Conservation (phyloP, 176 grass and related monocot species). For the Pontederia crassipes region DNA sequence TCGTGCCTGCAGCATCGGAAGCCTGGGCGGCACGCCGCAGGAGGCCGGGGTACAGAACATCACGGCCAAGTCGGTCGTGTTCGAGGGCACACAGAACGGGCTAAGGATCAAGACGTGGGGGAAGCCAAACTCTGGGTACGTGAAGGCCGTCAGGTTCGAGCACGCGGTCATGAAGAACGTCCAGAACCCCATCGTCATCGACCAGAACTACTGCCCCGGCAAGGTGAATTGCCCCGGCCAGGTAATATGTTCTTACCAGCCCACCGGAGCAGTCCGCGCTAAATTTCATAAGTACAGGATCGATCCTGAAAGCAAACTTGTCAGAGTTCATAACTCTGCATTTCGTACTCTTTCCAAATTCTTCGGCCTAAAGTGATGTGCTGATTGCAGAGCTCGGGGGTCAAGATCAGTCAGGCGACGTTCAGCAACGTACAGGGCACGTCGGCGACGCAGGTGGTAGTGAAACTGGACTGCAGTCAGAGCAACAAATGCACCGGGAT, state of each 20-base stretch:
- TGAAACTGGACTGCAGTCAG: conserved; percentile 52
- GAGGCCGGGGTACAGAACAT: conserved; percentile 41
- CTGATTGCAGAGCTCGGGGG: conserved; percentile 34
- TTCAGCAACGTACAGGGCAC: conserved; percentile 34
- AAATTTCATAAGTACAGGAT: no score
- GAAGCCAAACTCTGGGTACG: conserved; percentile 26
- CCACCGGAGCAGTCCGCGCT: no score
- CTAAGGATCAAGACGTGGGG: conserved; percentile 65
- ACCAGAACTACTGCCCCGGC: conserved; percentile 71
- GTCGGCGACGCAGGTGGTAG: conserved; percentile 38
- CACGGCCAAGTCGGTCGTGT: conserved; percentile 26
- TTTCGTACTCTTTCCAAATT: neutral
- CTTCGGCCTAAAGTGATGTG: neutral
- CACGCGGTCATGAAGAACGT: conserved; percentile 31
- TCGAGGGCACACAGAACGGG: conserved; percentile 44
- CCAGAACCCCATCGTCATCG: conserved; percentile 44
- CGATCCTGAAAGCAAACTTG: neutral
- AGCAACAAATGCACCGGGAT: conserved; percentile 42
- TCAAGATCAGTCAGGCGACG: conserved; percentile 43
- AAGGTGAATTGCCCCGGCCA: conserved; percentile 30
- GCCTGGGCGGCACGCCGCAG: conserved; percentile 20
- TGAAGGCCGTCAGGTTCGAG: conserved; percentile 25
- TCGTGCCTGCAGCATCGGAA: conserved; percentile 43
- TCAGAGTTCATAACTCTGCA: neutral
- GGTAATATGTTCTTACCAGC: conserved; percentile 15